Base-by-base conservation (phyloP, 345 rosid species). In the Bretschneidera sinensis region DNA sequence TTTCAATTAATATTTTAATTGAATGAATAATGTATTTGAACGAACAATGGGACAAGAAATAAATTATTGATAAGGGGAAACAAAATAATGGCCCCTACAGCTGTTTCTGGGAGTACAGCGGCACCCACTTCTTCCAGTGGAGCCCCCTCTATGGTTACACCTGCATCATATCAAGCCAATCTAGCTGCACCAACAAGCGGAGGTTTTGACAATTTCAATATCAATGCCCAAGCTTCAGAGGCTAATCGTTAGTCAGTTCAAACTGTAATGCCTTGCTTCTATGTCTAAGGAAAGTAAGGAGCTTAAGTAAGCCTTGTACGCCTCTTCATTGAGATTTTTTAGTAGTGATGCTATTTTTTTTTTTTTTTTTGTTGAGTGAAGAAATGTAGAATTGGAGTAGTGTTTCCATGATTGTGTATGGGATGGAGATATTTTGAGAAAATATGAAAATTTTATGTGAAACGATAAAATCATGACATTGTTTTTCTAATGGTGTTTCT, bases 61-160 rank as follows among this genome's bases (percentile, higher is more conserved):
- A n/a, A n/a, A n/a, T n/a, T n/a, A n/a, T n/a, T n/a, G n/a, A n/a
- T n/a, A n/a, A n/a, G n/a, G n/a, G n/a, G n/a, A n/a, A n/a, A n/a
- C n/a, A n/a, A n/a, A 16, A 62, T 68, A 31, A 59, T 73, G 34
- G 78, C 79, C 47, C 84, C 85, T 48, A 7, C 80, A 33, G 61
- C 79, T 9, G 82, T 72, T 80, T 72, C 88, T 70, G 94, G 91
- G 39, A 83, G 83, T 54, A 51, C 54, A 17, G 69, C n/a, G n/a
- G n/a, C 82, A 3, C 84, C 81, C 18, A 51, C 70, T 18, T 69
- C 81, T 65, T 71, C 86, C 51, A 74, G 72, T 55, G 82, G 82
- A 63, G 71, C 67, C 17, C 82, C 79, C 4, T 62, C 82, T 21
- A 76, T 80, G 74, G 71, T 55, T 60, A 49, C 71, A 21, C 83